Conservation (phyloP, 495 filamentous ascomycete genomes). For the Emericellopsis terricola region DNA sequence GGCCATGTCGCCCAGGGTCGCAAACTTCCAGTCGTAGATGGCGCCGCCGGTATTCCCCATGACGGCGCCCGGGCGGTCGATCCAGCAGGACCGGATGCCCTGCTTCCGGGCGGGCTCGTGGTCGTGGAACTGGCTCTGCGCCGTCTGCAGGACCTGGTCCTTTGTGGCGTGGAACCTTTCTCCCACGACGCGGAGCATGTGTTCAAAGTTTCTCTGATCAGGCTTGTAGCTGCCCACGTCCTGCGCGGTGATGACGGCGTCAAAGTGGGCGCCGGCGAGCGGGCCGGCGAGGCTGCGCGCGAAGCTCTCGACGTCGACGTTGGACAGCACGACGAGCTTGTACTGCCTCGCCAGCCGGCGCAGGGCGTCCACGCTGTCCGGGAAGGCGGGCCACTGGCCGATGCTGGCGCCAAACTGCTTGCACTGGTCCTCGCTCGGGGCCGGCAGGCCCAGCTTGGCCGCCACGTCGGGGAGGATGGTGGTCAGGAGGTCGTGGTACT, state of each 20-base stretch:
- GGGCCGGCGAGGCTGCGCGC: conserved; percentile 28
- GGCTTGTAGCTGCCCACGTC: conserved; percentile 67
- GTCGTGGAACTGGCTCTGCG: conserved; percentile 51
- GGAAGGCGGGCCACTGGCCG: conserved; percentile 44
- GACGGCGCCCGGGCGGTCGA: conserved; percentile 34
- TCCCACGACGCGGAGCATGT: conserved; percentile 35
- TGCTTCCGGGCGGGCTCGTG: conserved; percentile 47
- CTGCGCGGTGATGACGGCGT: conserved; percentile 58
- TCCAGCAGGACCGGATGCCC: conserved; percentile 51
- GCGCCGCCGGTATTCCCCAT: neutral
- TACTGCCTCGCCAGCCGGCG: conserved; percentile 32
- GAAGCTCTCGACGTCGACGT: conserved; percentile 50
- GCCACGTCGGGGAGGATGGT: conserved; percentile 30
- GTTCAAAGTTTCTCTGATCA: conserved; percentile 43
- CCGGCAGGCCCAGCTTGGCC: conserved; percentile 17
- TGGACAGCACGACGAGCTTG: conserved; percentile 54
- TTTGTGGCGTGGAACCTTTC: conserved; percentile 33
- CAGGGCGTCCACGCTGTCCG: conserved; percentile 44
- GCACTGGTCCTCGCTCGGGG: conserved; percentile 9
- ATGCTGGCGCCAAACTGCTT: conserved; percentile 32
- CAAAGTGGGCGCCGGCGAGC: conserved; percentile 30
- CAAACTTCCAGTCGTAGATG: neutral
- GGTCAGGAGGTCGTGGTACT: conserved; percentile 37
- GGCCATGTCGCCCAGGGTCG: conserved; percentile 1
- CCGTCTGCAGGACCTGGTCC: conserved; percentile 45